A percentile compares a stretch with the other conserved stretches of the same genome.
These are phyloP conservation scores for Gilbertella persicaria DNA, from an alignment of 371 early-diverging fungal species.

Conservation along the genomic window DNA sequence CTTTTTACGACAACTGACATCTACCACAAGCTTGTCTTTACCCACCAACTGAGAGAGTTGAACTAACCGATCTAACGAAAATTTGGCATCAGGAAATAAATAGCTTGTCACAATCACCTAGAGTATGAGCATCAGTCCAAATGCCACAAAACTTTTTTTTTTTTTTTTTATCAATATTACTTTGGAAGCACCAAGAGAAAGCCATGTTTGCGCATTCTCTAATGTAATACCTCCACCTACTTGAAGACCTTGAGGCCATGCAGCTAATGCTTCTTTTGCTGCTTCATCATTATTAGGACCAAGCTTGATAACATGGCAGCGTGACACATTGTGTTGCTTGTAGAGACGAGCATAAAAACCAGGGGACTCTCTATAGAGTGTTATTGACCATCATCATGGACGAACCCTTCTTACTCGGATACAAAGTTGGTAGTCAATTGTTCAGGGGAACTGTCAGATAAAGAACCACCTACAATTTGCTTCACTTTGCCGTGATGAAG, in stretches of 20 bases:
- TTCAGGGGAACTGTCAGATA: slow-evolving; percentile 67
- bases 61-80: slow-evolving; percentile 67
- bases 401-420: slow-evolving; percentile 56
- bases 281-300: slow-evolving; percentile 90
- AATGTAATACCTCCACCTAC: slow-evolving; percentile 94
- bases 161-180: slow-evolving; percentile 38
- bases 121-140: neutral
- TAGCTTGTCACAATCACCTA: slow-evolving; percentile 95
- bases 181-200: slow-evolving; percentile 85
- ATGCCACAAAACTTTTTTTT: neutral
- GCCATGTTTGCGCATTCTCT: slow-evolving; percentile 87
- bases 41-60: slow-evolving; percentile 68
- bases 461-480: slow-evolving; percentile 95
- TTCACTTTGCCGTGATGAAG: slow-evolving; percentile 96
- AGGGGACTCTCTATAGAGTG: slow-evolving; percentile 65
- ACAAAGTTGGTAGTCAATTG: slow-evolving; percentile 90
- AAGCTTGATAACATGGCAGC: slow-evolving; percentile 95
- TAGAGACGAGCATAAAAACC: slow-evolving; percentile 83
- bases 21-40: slow-evolving; percentile 85
- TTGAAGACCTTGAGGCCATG: slow-evolving; percentile 90
- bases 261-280: slow-evolving; percentile 76
- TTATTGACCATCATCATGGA: no score
- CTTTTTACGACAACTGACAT: slow-evolving; percentile 84
- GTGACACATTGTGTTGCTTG: slow-evolving; percentile 65
- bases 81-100: slow-evolving; percentile 82